Conservation (phyloP, 2,329 filamentous ascomycete species). For the Nectriaceae sp. region DNA sequence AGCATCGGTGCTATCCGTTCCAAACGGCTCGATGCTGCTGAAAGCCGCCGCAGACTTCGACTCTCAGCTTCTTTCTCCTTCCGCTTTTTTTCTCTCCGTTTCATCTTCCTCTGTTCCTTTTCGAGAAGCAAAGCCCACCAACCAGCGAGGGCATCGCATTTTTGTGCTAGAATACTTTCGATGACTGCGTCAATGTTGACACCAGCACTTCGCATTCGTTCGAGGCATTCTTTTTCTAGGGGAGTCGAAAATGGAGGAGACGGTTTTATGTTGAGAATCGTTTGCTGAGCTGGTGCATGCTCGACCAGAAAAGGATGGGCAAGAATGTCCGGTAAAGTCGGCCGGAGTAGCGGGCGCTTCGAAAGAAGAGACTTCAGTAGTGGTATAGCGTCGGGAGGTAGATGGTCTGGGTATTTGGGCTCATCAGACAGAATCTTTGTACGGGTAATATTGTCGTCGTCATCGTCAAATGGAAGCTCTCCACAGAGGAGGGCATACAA, state of each 20-base stretch:
- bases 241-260: constrained; percentile 81
- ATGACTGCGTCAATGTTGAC: constrained; percentile 94
- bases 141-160: constrained; percentile 86
- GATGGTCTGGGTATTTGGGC: constrained; percentile 78
- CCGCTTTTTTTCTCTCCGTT: constrained; percentile 76
- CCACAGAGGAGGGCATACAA: constrained; percentile 80
- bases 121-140: constrained; percentile 97
- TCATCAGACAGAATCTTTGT: constrained; percentile 82
- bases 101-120: constrained; percentile 89
- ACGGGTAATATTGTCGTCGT: constrained; percentile 87
- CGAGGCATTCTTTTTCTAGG: constrained; percentile 86
- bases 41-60: constrained; percentile 78
- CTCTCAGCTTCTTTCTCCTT: constrained; percentile 82
- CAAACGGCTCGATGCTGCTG: constrained; percentile 84
- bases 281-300: constrained; percentile 83
- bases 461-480: constrained; percentile 93
- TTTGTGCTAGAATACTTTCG: constrained; percentile 86
- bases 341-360: constrained; percentile 83
- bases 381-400: constrained; percentile 75
- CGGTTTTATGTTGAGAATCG: constrained; percentile 80
- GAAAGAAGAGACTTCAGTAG: constrained; percentile 82
- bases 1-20: constrained; percentile 78
- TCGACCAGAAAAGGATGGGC: constrained; percentile 86
- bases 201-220: constrained; percentile 90
- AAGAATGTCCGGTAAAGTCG: constrained; percentile 81